Evolutionary conservation across 306 rosid genomes (phyloP).

Genomic region (Senna siamea): DNA sequence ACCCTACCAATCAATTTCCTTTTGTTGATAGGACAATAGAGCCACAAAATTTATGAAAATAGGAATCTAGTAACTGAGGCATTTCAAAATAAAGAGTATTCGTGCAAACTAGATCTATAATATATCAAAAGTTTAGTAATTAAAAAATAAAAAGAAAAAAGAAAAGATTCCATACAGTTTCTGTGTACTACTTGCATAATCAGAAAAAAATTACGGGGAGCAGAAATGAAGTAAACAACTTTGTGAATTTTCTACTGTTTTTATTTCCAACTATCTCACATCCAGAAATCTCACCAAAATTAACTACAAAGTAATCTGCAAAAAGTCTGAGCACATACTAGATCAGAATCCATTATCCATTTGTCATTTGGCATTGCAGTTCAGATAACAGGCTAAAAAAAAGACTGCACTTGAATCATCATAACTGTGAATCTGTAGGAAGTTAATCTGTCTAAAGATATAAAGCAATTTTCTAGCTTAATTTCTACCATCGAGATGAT

Average conservation of each 20-base stretch:
- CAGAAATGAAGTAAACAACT: constrained; percentile 9
- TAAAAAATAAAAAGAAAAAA: not conserved
- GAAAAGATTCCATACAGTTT: constrained; percentile 16
- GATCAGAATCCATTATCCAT: constrained; percentile 19
- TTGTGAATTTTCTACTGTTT: constrained; percentile 17
- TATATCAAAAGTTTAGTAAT: not conserved
- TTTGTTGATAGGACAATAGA: constrained; percentile 6
- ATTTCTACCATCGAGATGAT: constrained; percentile 16
- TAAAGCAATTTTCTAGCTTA: constrained; percentile 24
- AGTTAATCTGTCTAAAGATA: constrained; percentile 21
- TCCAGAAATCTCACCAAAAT: not conserved
- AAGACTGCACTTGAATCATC: constrained; percentile 14
- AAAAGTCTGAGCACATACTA: not conserved
- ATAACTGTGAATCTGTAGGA: not conserved
- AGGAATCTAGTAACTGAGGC: constrained; percentile 21
- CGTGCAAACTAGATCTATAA: not conserved
- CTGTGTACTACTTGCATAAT: not conserved
- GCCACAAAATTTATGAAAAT: constrained; percentile 11
- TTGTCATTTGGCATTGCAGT: constrained; percentile 28
- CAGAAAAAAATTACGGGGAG: not conserved
- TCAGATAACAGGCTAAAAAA: constrained; percentile 31
- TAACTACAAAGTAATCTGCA: not conserved
- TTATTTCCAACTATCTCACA: constrained; percentile 20
- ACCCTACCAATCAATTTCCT: not conserved
- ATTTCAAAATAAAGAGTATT: constrained; percentile 17